Evolutionary conservation across 768 basidiomycete species (phyloP).

Genomic region (Suillus luteus): DNA sequence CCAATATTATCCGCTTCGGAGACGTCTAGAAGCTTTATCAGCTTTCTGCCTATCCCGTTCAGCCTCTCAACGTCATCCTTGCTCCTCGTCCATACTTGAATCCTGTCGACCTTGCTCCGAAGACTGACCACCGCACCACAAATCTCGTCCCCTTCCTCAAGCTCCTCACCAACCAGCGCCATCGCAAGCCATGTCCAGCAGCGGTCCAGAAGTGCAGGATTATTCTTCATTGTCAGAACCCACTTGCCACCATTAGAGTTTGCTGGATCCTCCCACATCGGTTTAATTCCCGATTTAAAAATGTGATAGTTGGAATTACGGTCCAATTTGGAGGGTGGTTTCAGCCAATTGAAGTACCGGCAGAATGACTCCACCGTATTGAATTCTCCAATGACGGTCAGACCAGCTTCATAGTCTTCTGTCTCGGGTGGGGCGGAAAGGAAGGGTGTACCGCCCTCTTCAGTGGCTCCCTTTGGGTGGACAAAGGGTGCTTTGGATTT

Average conservation of each 20-base stretch:
- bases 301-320: constrained; percentile 93
- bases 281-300: constrained; percentile 92
- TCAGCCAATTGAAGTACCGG: constrained; percentile 93
- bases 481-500: constrained; percentile 71
- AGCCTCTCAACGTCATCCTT: constrained; percentile 86
- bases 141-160: constrained; percentile 70
- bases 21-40: constrained; percentile 81
- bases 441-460: constrained; percentile 37
- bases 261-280: constrained; percentile 96
- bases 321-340: constrained; percentile 85
- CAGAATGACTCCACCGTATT: constrained; percentile 89
- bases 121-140: constrained; percentile 88
- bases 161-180: constrained; percentile 83
- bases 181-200: constrained; percentile 92
- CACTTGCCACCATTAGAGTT: constrained; percentile 94
- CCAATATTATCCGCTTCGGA: constrained; percentile 84
- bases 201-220: constrained; percentile 74
- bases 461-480: constrained; percentile 36
- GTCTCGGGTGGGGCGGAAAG: constrained; percentile 57
- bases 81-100: constrained; percentile 87
- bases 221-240: constrained; percentile 92
- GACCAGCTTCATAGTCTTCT: constrained; percentile 79
- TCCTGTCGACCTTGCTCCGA: constrained; percentile 83
- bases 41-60: constrained; percentile 81
- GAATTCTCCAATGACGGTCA: constrained; percentile 87